Evolutionary conservation across 192 early-diverging fungal species (phyloP), one percentile per base, ranked within the genome.

Genomic region (Backusella tarrabulga): DNA sequence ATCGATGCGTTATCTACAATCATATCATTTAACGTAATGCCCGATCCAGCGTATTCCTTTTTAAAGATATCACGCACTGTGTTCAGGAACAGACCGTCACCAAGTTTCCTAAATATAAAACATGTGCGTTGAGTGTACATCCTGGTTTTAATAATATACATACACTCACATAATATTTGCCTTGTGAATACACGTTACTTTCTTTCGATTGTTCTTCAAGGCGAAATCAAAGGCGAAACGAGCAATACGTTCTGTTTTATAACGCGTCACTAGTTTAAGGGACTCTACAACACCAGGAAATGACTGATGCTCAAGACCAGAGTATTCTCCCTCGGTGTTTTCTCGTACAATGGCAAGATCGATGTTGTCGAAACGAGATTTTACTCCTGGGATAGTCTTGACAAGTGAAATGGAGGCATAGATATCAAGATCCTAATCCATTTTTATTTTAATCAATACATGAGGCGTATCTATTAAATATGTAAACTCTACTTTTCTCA

Each of bases 251-350:
- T 99, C 98, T 41, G 98, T 97, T 90, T 99, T 99, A 78, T 90
- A 89, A 76, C 93, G 90, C 52, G 97, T 97, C 68, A 97, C 93
- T 79, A 99, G 94, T 91, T 99, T 99, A 74, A 99, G 87, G 52
- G 97, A 98, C 85, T 99, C 98, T 71, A 99, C 96, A 19, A 99
- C 96, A 74, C 98, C 98, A 15, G 97, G 94, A 87, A 94, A 93
- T 71, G 97, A 96, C 91, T 92, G 90, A 90, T 99, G 98, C 87
- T 99, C 98, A 56, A 97, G 89, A 4, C 98, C 98, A 81, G 96
- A 94, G 91, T 99, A 99, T 88, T 99, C 98, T 76, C 98, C 98
- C 85, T 99, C 98, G 40, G 98, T 99, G 90, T 99, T 99, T 84
- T 99, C 98, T 87, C 98, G 94, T 86, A 99, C 97, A 76, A 99